These are phyloP conservation scores for Aureobasidium sp. DNA, from an alignment of 2,329 filamentous ascomycete genomes.

Conservation along the genomic window DNA sequence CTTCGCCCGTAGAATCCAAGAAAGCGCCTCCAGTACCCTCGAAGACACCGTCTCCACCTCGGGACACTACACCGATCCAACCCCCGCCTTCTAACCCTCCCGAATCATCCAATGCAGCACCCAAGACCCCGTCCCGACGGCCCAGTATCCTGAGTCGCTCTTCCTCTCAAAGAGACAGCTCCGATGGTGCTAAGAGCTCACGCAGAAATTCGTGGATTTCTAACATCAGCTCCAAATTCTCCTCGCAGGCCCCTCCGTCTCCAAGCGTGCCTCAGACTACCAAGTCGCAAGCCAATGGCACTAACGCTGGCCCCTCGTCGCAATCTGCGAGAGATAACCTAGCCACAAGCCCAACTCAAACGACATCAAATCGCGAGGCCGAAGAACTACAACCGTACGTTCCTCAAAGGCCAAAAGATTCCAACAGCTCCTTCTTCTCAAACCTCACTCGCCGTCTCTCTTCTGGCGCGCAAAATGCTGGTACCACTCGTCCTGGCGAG, in stretches of 20 bases:
- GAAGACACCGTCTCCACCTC: not conserved
- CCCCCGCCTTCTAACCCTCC: constrained; percentile 16
- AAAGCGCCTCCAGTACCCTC: not conserved
- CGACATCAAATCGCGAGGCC: constrained; percentile 42
- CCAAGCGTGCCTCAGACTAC: constrained; percentile 23
- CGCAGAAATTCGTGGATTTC: constrained; percentile 84
- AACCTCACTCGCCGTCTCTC: constrained; percentile 77
- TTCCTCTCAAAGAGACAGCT: constrained; percentile 31
- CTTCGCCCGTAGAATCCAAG: constrained; percentile 12
- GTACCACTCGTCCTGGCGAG: constrained; percentile 46
- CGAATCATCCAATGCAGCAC: constrained; percentile 21
- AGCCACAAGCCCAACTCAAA: constrained; percentile 44
- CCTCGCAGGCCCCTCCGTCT: constrained; percentile 29
- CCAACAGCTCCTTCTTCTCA: constrained; percentile 67
- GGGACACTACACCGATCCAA: not conserved
- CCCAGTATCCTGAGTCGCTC: constrained; percentile 37
- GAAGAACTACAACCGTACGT: constrained; percentile 53
- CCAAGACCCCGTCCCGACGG: constrained; percentile 24
- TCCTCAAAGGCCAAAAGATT: constrained; percentile 62
- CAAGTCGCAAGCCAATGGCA: constrained; percentile 21
- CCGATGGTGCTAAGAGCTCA: constrained; percentile 23
- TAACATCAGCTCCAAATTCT: constrained; percentile 88
- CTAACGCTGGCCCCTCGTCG: constrained; percentile 25
- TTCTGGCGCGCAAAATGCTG: constrained; percentile 43
- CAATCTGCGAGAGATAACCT: constrained; percentile 29